Conservation (phyloP, 1,284 basidiomycete species). For the Pascua sp. region DNA sequence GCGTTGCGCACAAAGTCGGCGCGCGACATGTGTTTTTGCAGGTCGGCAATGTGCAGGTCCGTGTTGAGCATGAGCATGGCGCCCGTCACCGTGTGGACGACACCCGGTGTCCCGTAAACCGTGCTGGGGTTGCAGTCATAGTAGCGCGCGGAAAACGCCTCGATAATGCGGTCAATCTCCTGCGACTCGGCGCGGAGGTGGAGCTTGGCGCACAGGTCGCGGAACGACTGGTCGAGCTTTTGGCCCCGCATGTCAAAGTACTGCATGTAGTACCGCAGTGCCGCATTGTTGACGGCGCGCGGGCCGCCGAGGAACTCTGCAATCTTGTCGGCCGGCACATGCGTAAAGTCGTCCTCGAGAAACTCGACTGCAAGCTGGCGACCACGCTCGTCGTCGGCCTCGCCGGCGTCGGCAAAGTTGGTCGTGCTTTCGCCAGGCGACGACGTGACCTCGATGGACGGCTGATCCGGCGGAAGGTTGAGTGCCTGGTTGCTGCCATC, state of each 20-base stretch:
- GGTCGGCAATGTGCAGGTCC: conserved; percentile 91
- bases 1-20: conserved; percentile 91
- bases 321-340: conserved; percentile 82
- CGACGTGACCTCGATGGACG: conserved; percentile 12
- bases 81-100: conserved; percentile 89
- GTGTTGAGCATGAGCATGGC: conserved; percentile 94
- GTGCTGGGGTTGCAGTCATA: conserved; percentile 82
- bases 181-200: conserved; percentile 95
- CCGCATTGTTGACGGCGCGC: conserved; percentile 69
- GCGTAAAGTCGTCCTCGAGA: conserved; percentile 81
- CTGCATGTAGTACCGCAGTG: conserved; percentile 76
- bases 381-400: conserved; percentile 58
- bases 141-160: conserved; percentile 82
- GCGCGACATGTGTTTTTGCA: conserved; percentile 85
- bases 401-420: conserved; percentile 11
- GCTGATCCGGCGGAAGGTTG: too few relatives aligned
- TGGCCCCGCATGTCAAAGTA: conserved; percentile 82
- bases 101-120: conserved; percentile 78
- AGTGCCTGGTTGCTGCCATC: too few relatives aligned
- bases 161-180: conserved; percentile 93
- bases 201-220: conserved; percentile 82
- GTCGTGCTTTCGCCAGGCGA: conserved; percentile 11
- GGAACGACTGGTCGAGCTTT: conserved; percentile 83
- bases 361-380: conserved; percentile 72
- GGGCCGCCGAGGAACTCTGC: conserved; percentile 91